Evolutionary conservation across 1,284 basidiomycete species (phyloP), one percentile per base, ranked within the genome.

Genomic region (Sphagnurus paluster): DNA sequence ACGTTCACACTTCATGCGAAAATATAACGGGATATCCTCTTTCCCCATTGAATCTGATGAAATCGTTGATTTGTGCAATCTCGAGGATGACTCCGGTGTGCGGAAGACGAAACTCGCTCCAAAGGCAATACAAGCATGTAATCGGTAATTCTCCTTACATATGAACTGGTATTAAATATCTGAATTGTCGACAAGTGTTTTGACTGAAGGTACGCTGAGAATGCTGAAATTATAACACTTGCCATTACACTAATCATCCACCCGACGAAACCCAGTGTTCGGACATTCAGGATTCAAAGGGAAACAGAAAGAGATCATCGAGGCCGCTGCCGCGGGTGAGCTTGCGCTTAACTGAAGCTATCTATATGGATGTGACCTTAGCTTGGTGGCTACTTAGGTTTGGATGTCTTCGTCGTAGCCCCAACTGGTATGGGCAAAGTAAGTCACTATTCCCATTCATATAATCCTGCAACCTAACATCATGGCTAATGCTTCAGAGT

Each of bases 361-460:
- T n/a, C n/a, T 26, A 26, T 26, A 26, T 26, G 25, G 6, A 26
- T 11, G 11, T 26, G 25, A 26, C 11, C 7, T 26, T n/a, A n/a
- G n/a, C n/a, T n/a, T n/a, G n/a, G n/a, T n/a, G n/a, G n/a, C n/a
- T n/a, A 35, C 20, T n/a, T 26, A 86, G 84, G 83, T 9, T 66
- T 65, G 13, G 88, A 92, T 65, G 79, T 92, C 5, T 76, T 92
- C 36, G 88, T 93, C 4, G 76, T 93, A 2, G 91, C 91, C 6
- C 90, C 92, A 0, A 94, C 91, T 1, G 91, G 92, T 2, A 84
- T 93, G 77, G 91, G 91, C 21, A 94, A 94, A 80, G 90, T 87
- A 41, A 45, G 69, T 20, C 11, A 13, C n/a, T 11, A 23, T 25
- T 2, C 6, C 20, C 16, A 21, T 53, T 0, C 11, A 5, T 13